Evolutionary conservation across 2,329 filamentous ascomycete species (phyloP), one percentile per base, ranked within the genome.

Genomic region (Colletotrichum theobromicola): DNA sequence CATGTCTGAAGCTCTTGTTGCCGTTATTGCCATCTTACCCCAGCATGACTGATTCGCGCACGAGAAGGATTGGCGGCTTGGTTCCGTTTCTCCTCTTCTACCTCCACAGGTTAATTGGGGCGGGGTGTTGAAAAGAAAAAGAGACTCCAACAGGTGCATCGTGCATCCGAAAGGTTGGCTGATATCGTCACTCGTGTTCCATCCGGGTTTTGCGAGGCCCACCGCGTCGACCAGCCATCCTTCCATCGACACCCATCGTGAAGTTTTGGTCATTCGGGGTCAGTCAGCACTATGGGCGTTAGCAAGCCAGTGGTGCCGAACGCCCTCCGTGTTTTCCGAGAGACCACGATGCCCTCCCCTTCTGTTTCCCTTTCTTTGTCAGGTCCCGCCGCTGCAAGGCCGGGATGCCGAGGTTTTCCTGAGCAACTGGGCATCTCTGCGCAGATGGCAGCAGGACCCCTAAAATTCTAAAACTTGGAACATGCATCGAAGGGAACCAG

Each of bases 131-230:
- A 50, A 21, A 50, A 50, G 42, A 13, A 50, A n/a, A 55, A 55
- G 28, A 62, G 61, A 64, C 65, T 18, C 15, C 42, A 13, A 21
- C 15, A 50, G 42, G 42, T 50, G 42, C 12, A 50, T 69, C 50
- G 57, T 50, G 60, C 57, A 58, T 67, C 57, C 21, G 34, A 50
- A 50, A 50, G 42, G 62, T 73, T 26, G 65, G 24, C 62, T 63
- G 63, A 67, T 57, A 67, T 75, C 57, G 68, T 75, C 72, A 75
- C 57, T 67, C 42, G 57, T 67, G 72, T 72, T 72, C 72, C 67
- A 74, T 62, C 53, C 30, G 42, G 55, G 37, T 74, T 67, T 66
- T 46, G 58, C 66, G 21, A 70, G 66, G 70, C 50, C 70, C 70
- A 73, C 70, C 60, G 13, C 58, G 66, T 64, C 66, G 58, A 73